Evolutionary conservation across 805 yeast species (phyloP).

Genomic region (Hanseniaspora hatyaiensis): DNA sequence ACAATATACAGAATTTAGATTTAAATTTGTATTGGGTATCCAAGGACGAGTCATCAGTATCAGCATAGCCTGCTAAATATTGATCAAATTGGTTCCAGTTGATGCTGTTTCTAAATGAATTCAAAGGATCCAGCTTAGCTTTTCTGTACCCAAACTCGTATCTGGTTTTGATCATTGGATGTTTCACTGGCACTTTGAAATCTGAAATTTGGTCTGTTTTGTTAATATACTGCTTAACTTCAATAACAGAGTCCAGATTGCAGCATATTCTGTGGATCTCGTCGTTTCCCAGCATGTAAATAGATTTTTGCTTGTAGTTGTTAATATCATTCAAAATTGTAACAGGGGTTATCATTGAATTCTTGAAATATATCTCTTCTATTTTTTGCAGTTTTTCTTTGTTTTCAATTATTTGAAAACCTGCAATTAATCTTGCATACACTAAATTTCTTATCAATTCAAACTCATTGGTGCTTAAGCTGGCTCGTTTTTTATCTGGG

Average conservation of each 20-base stretch:
- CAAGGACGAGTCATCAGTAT: conserved; percentile 34
- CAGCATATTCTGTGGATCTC: conserved; percentile 76
- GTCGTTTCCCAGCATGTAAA: conserved; percentile 66
- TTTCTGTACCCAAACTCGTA: conserved; percentile 57
- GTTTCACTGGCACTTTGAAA: conserved; percentile 32
- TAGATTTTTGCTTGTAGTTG: conserved; percentile 44
- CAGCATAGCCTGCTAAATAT: conserved; percentile 81
- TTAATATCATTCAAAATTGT: conserved; percentile 45
- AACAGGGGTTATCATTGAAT: conserved; percentile 39
- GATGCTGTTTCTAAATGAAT: conserved; percentile 41
- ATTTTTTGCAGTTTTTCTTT: conserved; percentile 6
- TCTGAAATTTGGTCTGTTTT: conserved; percentile 28
- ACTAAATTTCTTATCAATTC: conserved; percentile 79
- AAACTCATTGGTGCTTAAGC: conserved; percentile 22
- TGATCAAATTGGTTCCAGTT: conserved; percentile 94
- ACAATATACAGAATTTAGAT: conserved; percentile 75
- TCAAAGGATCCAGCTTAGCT: conserved; percentile 45
- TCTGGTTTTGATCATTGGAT: conserved; percentile 59
- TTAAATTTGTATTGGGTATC: conserved; percentile 46
- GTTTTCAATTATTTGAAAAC: conserved; percentile 73
- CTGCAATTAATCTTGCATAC: conserved; percentile 65
- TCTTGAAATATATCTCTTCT: conserved; percentile 27
- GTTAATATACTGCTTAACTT: conserved; percentile 61
- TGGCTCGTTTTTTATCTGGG: conserved; percentile 39
- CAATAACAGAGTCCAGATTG: conserved; percentile 59